A percentile compares a stretch with the other conserved stretches of the same genome.
phyloP scores from a whole-genome alignment of 2,329 filamentous ascomycete genomes.

The Acrodontium crateriforme region DNA sequence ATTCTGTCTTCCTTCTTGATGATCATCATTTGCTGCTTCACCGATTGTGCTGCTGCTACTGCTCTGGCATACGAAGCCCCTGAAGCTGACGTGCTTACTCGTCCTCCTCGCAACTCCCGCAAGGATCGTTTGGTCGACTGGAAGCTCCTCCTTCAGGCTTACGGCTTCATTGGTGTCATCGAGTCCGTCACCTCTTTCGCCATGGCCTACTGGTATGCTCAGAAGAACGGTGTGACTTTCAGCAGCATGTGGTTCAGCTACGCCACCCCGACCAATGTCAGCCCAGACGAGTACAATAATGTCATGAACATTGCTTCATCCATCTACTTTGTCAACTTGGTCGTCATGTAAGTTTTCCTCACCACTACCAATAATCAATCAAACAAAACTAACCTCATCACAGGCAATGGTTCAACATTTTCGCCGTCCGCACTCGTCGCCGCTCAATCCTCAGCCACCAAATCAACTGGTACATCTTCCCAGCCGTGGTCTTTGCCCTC shows the following conservation, averaged over 20 bases:
- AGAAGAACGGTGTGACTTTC: slow-evolving; percentile 48
- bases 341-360: slow-evolving; percentile 49
- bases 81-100: slow-evolving; percentile 59
- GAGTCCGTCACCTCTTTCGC: slow-evolving; percentile 28
- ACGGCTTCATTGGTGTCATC: slow-evolving; percentile 53
- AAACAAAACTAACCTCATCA: slow-evolving; percentile 2
- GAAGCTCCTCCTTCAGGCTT: slow-evolving; percentile 58
- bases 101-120: slow-evolving; percentile 53
- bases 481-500: slow-evolving; percentile 55
- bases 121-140: slow-evolving; percentile 61
- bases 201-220: slow-evolving; percentile 33
- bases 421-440: slow-evolving; percentile 49
- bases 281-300: slow-evolving; percentile 38
- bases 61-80: slow-evolving; percentile 63
- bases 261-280: slow-evolving; percentile 31
- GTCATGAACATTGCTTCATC: slow-evolving; percentile 52
- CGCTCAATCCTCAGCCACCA: slow-evolving; percentile 58
- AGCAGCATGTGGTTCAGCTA: slow-evolving; percentile 55
- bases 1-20: slow-evolving; percentile 62
- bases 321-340: slow-evolving; percentile 68
- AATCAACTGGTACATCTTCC: slow-evolving; percentile 58
- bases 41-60: slow-evolving; percentile 60
- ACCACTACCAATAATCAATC: not conserved
- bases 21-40: slow-evolving; percentile 50
- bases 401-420: slow-evolving; percentile 61